Conservation (phyloP, 2,329 filamentous ascomycete species). For the Botrytis paeoniae region DNA sequence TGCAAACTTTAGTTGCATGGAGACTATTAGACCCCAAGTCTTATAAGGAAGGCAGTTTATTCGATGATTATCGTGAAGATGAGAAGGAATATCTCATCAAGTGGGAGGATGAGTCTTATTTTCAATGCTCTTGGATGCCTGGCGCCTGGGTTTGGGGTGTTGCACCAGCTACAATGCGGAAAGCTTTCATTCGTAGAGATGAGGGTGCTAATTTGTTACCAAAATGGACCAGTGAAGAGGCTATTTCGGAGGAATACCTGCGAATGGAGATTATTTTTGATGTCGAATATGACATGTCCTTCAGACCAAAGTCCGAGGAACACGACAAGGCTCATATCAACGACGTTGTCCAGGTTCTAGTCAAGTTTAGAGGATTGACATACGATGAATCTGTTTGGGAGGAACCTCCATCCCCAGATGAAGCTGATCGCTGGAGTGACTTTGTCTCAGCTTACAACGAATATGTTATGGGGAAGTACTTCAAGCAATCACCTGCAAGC, state of each 20-base stretch:
- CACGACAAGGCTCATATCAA: constrained; percentile 69
- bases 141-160: constrained; percentile 85
- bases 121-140: constrained; percentile 80
- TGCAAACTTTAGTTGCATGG: constrained; percentile 85
- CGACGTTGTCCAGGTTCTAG: constrained; percentile 69
- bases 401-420: constrained; percentile 64
- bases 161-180: constrained; percentile 60
- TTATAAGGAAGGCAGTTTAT: constrained; percentile 51
- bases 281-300: constrained; percentile 62
- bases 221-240: constrained; percentile 69
- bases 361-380: constrained; percentile 89
- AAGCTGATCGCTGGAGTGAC: constrained; percentile 66
- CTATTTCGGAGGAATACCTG: constrained; percentile 83
- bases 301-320: constrained; percentile 56
- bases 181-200: constrained; percentile 71
- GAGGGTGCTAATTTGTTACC: constrained; percentile 57
- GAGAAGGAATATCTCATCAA: constrained; percentile 92
- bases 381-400: constrained; percentile 96
- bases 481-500: constrained; percentile 53
- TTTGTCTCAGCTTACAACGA: constrained; percentile 84
- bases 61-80: constrained; percentile 62
- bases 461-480: constrained; percentile 76
- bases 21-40: constrained; percentile 61
- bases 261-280: constrained; percentile 86
- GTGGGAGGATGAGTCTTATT: constrained; percentile 79